Conservation (phyloP, 805 yeast genomes). For the Lipomyces yamadae region DNA sequence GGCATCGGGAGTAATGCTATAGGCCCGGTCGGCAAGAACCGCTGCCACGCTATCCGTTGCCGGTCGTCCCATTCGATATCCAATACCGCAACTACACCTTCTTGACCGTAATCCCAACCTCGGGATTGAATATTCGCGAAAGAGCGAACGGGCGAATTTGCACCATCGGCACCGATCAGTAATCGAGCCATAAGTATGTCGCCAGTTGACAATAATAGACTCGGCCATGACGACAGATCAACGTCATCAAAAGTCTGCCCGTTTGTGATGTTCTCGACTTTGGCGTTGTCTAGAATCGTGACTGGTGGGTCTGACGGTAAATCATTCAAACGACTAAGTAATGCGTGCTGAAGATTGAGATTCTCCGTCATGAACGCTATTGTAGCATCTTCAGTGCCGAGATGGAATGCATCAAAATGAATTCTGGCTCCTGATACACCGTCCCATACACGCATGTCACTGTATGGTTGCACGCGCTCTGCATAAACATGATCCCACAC, state of each 20-base stretch:
- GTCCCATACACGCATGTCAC: slow-evolving; percentile 84
- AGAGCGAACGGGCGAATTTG: slow-evolving; percentile 86
- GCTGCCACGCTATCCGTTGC: slow-evolving; percentile 84
- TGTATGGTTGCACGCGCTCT: slow-evolving; percentile 79
- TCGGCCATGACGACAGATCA: slow-evolving; percentile 67
- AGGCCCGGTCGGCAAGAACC: slow-evolving; percentile 91
- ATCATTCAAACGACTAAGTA: slow-evolving; percentile 60
- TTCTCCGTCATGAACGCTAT: slow-evolving; percentile 90
- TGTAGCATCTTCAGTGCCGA: slow-evolving; percentile 38
- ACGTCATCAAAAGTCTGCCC: slow-evolving; percentile 40
- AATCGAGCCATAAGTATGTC: slow-evolving; percentile 51
- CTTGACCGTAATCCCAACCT: slow-evolving; percentile 89
- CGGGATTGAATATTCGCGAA: slow-evolving; percentile 81
- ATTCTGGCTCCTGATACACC: slow-evolving; percentile 73
- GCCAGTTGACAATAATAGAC: slow-evolving; percentile 70
- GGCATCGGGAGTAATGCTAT: slow-evolving; percentile 90
- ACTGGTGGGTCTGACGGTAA: slow-evolving; percentile 39
- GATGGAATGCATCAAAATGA: slow-evolving; percentile 66
- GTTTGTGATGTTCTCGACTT: slow-evolving; percentile 61
- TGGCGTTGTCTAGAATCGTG: slow-evolving; percentile 65
- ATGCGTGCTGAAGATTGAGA: slow-evolving; percentile 76
- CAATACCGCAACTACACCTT: slow-evolving; percentile 92
- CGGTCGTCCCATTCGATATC: slow-evolving; percentile 73
- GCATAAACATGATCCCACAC: slow-evolving; percentile 72
- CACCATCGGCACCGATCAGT: slow-evolving; percentile 89